Base-by-base conservation (phyloP, 495 filamentous ascomycete species). In the Lepidopterella palustris region DNA sequence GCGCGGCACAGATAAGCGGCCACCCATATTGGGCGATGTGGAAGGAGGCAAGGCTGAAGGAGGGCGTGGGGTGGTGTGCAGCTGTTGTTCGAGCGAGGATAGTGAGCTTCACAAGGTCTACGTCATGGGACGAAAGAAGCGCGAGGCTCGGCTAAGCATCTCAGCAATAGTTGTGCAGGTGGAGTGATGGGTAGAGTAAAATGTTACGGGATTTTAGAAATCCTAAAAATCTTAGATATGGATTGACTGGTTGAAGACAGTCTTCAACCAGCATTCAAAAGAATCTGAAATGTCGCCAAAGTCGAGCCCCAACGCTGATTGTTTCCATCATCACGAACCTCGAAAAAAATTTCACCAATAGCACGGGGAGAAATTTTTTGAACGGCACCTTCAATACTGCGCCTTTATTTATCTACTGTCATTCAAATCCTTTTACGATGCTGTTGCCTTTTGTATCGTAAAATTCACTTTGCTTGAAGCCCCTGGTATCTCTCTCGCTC, bases 1-100 rank as follows among this genome's bases (percentile, higher is more conserved):
- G 11, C 61, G 54, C 1, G 71, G 69, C 32, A 63, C 57, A 3
- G 69, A 71, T 26, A 73, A 53, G 29, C 71, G 70, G 45, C 67
- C 69, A 24, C 71, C 71, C 71, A 73, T 73, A n/a, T 26, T 61
- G 54, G 47, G 20, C 15, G 21, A 25, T 50, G 3, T 42, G 35
- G 35, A 42, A 25, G 47, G 20, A 6, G 0, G 23, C 9, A 50
- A 3, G 15, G 47, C 25, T 1, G 47, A 27, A 15, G 24, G n/a
- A 25, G 24, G 15, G 18, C 5, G 25, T 50, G 47, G 26, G 23
- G 9, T 42, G 1, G 2, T 24, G 15, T 50, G 6, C 18, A 23
- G 13, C 47, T 50, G 47, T 4, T 50, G 47, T 13, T 50, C 20
- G 6, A 25, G 2, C 18, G 23, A 10, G 5, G 15, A 6, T 50